A percentile compares a stretch with the other conserved stretches of the same genome.
These are phyloP conservation scores for Auxenochlorella protothecoides DNA, from an alignment of 139 green algal genomes.

Conservation along the genomic window DNA sequence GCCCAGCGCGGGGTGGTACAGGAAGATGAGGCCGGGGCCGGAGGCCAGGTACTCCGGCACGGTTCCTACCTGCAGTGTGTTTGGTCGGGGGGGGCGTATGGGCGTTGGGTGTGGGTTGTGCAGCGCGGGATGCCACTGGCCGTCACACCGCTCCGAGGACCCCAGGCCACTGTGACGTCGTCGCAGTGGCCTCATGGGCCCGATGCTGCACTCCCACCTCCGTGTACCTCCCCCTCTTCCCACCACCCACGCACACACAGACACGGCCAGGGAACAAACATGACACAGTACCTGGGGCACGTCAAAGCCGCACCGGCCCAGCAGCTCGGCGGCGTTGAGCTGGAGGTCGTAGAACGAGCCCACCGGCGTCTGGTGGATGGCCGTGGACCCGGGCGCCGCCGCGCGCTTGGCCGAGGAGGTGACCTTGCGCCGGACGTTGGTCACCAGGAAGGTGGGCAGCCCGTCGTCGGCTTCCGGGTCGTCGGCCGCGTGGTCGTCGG, in stretches of 20 bases:
- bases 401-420: conserved; percentile 85
- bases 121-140: no score
- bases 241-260: neutral
- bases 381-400: conserved; percentile 45
- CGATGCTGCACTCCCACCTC: no score
- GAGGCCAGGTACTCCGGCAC: conserved; percentile 59
- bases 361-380: conserved; percentile 88
- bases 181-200: no score
- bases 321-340: conserved; percentile 74
- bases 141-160: no score
- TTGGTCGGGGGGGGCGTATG: neutral
- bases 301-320: conserved; percentile 47
- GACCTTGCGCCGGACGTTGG: conserved; percentile 72
- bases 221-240: neutral
- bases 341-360: conserved; percentile 93
- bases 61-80: conserved; percentile 23
- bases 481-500: neutral
- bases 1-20: conserved; percentile 83
- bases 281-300: conserved; percentile 26
- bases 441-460: conserved; percentile 81
- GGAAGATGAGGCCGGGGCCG: conserved; percentile 80
- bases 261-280: no score
- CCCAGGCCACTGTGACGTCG: no score
- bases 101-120: no score
- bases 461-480: conserved; percentile 30